phyloP scores from a whole-genome alignment of 1,284 basidiomycete genomes.

The Malassezia vespertilionis region DNA sequence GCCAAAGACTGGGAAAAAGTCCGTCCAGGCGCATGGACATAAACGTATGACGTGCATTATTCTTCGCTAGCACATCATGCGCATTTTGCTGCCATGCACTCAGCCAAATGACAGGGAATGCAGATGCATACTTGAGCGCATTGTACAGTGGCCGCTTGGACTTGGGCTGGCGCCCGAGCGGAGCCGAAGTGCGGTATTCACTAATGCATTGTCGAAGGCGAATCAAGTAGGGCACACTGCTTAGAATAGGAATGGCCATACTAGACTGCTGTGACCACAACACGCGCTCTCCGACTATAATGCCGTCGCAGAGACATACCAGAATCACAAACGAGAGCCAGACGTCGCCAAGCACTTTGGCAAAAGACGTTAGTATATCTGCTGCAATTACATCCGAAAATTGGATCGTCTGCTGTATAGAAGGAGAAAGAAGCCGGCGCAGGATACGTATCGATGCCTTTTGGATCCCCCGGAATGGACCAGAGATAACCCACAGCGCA shows the following conservation, averaged over 20 bases:
- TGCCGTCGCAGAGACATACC: background rate
- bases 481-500: conserved; percentile 30
- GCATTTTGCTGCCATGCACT: conserved; percentile 28
- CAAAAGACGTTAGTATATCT: conserved; percentile 89
- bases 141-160: conserved; percentile 66
- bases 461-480: conserved; percentile 22
- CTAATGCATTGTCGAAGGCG: conserved; percentile 86
- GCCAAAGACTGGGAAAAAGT: conserved; percentile 52
- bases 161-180: background rate
- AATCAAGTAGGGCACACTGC: conserved; percentile 80
- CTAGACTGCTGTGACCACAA: conserved; percentile 39
- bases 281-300: conserved; percentile 27
- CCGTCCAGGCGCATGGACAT: background rate
- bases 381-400: conserved; percentile 90
- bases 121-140: conserved; percentile 88
- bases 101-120: conserved; percentile 86
- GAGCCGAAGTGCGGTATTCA: conserved; percentile 57
- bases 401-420: conserved; percentile 57
- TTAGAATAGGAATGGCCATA: conserved; percentile 62
- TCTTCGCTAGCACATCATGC: background rate
- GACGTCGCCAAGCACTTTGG: conserved; percentile 88
- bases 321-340: conserved; percentile 58
- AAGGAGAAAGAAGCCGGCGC: conserved; percentile 53
- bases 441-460: conserved; percentile 15
- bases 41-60: background rate